phyloP scores from a whole-genome alignment of 345 rosid genomes.

The Syzygium jambos region DNA sequence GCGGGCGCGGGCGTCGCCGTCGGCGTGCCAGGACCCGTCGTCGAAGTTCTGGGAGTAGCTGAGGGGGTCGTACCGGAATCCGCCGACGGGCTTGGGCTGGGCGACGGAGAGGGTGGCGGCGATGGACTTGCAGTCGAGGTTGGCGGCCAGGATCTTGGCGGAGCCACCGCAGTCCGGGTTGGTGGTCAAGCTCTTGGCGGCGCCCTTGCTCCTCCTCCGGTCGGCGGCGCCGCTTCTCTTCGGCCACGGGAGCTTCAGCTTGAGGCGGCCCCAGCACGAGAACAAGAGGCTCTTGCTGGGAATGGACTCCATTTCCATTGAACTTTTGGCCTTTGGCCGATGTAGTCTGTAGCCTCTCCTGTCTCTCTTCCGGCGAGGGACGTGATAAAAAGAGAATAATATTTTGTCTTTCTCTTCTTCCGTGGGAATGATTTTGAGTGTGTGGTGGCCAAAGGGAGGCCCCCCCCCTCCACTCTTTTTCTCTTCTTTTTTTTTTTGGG shows the following conservation, averaged over 20 bases:
- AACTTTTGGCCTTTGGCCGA: not conserved
- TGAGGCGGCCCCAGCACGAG: slow-evolving; percentile 1
- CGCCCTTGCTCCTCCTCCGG: not conserved
- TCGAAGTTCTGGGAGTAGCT: slow-evolving; percentile 16
- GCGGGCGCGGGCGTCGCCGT: not conserved
- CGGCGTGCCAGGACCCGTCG: slow-evolving; percentile 1
- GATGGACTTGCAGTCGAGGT: slow-evolving; percentile 7
- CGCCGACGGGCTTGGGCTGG: slow-evolving; percentile 9
- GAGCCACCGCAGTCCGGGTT: slow-evolving; percentile 1
- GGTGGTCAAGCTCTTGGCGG: not conserved
- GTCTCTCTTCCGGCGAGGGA: not conserved
- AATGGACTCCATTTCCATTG: not conserved
- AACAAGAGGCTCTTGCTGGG: not conserved
- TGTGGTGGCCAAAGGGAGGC: not conserved
- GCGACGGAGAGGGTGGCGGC: not conserved
- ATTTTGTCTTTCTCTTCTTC: not conserved
- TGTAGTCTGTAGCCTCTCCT: not conserved
- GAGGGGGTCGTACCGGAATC: slow-evolving; percentile 6
- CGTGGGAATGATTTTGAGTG: not conserved
- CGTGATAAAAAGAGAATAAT: not conserved
- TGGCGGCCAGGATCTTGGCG: not conserved
- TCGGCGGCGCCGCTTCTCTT: not conserved
- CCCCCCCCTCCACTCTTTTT: not conserved
- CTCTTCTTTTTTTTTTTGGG: not conserved
- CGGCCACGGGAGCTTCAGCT: not conserved